Evolutionary conservation across 805 yeast species (phyloP).

Genomic region (Starmerella bombi): DNA sequence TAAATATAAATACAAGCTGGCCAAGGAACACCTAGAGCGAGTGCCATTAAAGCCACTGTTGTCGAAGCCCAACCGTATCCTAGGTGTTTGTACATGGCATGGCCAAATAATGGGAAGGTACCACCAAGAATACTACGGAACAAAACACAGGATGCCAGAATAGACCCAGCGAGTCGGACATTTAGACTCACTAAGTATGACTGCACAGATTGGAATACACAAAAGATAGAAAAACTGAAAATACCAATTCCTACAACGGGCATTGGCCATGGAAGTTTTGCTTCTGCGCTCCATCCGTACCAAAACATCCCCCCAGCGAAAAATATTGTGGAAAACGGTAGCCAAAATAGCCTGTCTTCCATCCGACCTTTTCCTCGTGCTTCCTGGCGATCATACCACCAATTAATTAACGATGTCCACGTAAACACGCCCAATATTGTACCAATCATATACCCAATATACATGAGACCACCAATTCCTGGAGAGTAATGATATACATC

Average conservation of each 20-base stretch:
- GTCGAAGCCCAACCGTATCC: constrained; percentile 66
- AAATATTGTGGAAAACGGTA: constrained; percentile 38
- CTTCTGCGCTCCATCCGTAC: constrained; percentile 61
- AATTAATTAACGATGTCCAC: constrained; percentile 37
- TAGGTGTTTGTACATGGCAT: constrained; percentile 40
- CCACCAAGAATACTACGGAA: constrained; percentile 57
- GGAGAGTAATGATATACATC: constrained; percentile 34
- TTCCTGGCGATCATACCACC: constrained; percentile 23
- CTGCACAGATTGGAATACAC: constrained; percentile 51
- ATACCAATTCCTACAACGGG: constrained; percentile 48
- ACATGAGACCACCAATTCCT: constrained; percentile 45
- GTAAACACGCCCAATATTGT: constrained; percentile 37
- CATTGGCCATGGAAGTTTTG: constrained; percentile 46
- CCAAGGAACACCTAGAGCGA: constrained; percentile 49
- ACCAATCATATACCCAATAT: constrained; percentile 44
- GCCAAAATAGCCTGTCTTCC: constrained; percentile 44
- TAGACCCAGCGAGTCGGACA: constrained; percentile 51
- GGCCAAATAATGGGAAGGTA: constrained; percentile 53
- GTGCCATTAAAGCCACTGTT: constrained; percentile 43
- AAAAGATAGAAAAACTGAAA: constrained; percentile 46
- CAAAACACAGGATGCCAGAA: constrained; percentile 55
- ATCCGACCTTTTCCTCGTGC: constrained; percentile 41
- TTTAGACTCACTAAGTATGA: constrained; percentile 60
- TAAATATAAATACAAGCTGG: constrained; percentile 44
- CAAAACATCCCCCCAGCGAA: constrained; percentile 51